phyloP scores from a whole-genome alignment of 2,329 filamentous ascomycete species.

The Paracamarosporium sp. region DNA sequence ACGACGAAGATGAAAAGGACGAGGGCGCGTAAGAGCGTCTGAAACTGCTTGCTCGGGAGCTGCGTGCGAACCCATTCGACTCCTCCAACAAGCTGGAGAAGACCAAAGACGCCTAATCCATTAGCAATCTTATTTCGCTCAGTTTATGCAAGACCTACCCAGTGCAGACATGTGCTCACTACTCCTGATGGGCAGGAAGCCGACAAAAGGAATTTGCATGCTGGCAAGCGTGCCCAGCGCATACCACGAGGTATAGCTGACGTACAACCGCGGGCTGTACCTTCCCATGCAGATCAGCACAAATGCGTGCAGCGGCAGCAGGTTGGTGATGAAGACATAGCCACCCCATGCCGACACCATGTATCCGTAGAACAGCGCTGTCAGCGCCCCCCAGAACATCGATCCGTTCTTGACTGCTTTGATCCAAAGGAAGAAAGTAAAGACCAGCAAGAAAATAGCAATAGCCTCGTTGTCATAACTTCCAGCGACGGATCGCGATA shows the following conservation, averaged over 20 bases:
- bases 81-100: slow-evolving; percentile 91
- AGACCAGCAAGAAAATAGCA: slow-evolving; percentile 97
- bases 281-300: slow-evolving; percentile 96
- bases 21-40: slow-evolving; percentile 81
- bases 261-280: slow-evolving; percentile 92
- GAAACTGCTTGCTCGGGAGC: slow-evolving; percentile 90
- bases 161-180: slow-evolving; percentile 98
- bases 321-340: slow-evolving; percentile 98
- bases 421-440: slow-evolving; percentile 99
- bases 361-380: slow-evolving; percentile 97
- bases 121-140: slow-evolving; percentile 10
- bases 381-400: slow-evolving; percentile 93
- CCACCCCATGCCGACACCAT: slow-evolving; percentile 99
- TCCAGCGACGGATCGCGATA: slow-evolving; percentile 95
- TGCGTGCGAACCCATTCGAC: slow-evolving; percentile 90
- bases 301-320: slow-evolving; percentile 92
- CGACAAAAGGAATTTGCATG: slow-evolving; percentile 99
- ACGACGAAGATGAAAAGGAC: slow-evolving; percentile 77
- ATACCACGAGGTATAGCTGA: slow-evolving; percentile 98
- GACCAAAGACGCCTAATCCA: slow-evolving; percentile 82
- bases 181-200: slow-evolving; percentile 93
- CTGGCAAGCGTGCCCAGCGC: slow-evolving; percentile 92
- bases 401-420: slow-evolving; percentile 97
- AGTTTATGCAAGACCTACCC: slow-evolving; percentile 62
- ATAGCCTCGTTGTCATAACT: slow-evolving; percentile 99